These are phyloP conservation scores for Globisporangium okanoganense DNA, from an alignment of 352 stramenopile species.

Conservation along the genomic window DNA sequence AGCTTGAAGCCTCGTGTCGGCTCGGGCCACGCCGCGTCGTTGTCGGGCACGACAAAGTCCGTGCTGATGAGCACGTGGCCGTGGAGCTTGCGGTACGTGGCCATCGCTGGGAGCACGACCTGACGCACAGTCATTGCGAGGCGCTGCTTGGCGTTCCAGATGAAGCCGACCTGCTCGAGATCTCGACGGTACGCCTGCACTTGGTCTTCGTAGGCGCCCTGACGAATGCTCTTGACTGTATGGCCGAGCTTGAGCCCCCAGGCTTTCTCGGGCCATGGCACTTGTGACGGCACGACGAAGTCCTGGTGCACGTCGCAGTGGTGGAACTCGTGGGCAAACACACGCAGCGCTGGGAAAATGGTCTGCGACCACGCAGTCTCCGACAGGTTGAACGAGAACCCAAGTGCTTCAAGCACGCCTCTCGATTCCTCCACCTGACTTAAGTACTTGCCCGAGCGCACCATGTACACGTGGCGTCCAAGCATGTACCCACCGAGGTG, in stretches of 20 bases:
- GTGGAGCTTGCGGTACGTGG: slow-evolving; percentile 41
- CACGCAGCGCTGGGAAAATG: slow-evolving; percentile 77
- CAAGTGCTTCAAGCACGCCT: slow-evolving; percentile 44
- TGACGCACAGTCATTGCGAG: slow-evolving; percentile 48
- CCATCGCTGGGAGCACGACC: slow-evolving; percentile 57
- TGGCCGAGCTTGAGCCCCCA: slow-evolving; percentile 87
- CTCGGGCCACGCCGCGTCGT: slow-evolving; percentile 43
- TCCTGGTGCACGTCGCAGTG: slow-evolving; percentile 91
- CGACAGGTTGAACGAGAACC: slow-evolving; percentile 59
- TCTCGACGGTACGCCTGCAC: slow-evolving; percentile 64
- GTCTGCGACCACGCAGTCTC: slow-evolving; percentile 55
- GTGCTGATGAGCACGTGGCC: slow-evolving; percentile 50
- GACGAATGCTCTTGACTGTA: slow-evolving; percentile 90
- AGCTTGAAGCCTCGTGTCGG: slow-evolving; percentile 57
- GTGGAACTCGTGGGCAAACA: slow-evolving; percentile 80
- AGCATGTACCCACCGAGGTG: slow-evolving; percentile 52
- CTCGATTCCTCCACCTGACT: slow-evolving; percentile 31
- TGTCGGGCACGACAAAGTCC: slow-evolving; percentile 69
- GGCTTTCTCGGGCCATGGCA: slow-evolving; percentile 76
- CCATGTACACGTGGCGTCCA: slow-evolving; percentile 65
- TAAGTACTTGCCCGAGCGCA: slow-evolving; percentile 56
- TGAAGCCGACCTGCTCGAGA: slow-evolving; percentile 89
- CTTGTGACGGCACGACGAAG: slow-evolving; percentile 82
- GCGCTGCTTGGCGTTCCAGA: slow-evolving; percentile 84
- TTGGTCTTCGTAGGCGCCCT: slow-evolving; percentile 75